Conservation (phyloP, 257 asterid species). For the Henckelia pumila region DNA sequence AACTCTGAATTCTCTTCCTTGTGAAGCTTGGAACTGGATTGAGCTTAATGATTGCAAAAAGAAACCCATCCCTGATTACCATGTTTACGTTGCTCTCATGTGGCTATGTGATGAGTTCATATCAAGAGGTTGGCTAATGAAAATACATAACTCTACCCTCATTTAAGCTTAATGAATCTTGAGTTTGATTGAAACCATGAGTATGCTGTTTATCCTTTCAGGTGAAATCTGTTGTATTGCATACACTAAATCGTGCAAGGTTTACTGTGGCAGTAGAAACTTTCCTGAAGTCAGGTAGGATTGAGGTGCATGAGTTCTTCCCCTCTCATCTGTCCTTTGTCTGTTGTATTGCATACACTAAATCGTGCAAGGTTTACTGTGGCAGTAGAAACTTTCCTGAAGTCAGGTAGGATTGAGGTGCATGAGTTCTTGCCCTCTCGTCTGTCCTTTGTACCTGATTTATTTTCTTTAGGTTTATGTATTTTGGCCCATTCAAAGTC, state of each 20-base stretch:
- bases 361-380: too few relatives aligned
- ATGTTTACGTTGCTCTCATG: conserved; percentile 82
- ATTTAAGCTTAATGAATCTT: not conserved
- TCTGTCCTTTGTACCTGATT: too few relatives aligned
- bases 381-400: too few relatives aligned
- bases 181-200: not conserved
- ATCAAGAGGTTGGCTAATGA: conserved; percentile 69
- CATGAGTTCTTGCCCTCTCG: too few relatives aligned
- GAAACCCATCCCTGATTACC: conserved; percentile 81
- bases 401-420: too few relatives aligned
- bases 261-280: conserved; percentile 95
- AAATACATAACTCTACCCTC: conserved; percentile 3
- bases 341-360: too few relatives aligned
- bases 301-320: not conserved
- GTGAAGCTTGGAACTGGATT: conserved; percentile 98
- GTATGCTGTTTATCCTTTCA: conserved; percentile 29
- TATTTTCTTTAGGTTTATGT: too few relatives aligned
- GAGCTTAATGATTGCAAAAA: conserved; percentile 80
- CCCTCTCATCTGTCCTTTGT: not conserved
- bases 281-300: conserved; percentile 76
- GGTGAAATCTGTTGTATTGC: conserved; percentile 95
- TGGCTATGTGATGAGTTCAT: conserved; percentile 93
- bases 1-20: too few relatives aligned
- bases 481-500: too few relatives aligned
- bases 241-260: conserved; percentile 89